phyloP scores from a whole-genome alignment of 1,139 yeast species.

The Diutina catenulata region DNA sequence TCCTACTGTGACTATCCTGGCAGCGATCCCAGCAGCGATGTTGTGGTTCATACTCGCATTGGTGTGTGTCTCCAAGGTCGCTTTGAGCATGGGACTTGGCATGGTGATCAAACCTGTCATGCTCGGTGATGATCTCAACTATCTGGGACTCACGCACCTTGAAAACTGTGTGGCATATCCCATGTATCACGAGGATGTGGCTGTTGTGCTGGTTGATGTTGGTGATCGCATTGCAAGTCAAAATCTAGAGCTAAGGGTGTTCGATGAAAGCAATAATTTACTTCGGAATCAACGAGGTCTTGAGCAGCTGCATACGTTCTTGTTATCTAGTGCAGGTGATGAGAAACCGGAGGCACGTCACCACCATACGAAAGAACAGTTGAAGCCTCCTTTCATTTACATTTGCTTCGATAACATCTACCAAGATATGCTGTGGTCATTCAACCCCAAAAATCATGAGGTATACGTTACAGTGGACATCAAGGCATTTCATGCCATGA shows the following conservation, averaged over 20 bases:
- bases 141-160: slow-evolving; percentile 19
- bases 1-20: too few species aligned
- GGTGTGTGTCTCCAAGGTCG: too few species aligned
- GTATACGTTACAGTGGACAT: slow-evolving; percentile 25
- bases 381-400: slow-evolving; percentile 18
- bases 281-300: slow-evolving; percentile 23
- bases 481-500: slow-evolving; percentile 21
- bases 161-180: slow-evolving; percentile 27
- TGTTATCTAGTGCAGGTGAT: slow-evolving; percentile 25
- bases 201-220: slow-evolving; percentile 20
- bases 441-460: slow-evolving; percentile 21
- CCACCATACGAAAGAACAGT: slow-evolving; percentile 10
- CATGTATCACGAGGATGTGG: slow-evolving; percentile 26
- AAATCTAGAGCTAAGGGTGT: slow-evolving; percentile 22
- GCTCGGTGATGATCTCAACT: slow-evolving; percentile 16
- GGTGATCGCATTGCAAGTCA: slow-evolving; percentile 26
- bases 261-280: slow-evolving; percentile 26
- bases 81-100: slow-evolving; percentile 15
- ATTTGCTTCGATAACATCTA: slow-evolving; percentile 34
- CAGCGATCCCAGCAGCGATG: too few species aligned
- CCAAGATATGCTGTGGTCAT: slow-evolving; percentile 33
- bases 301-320: slow-evolving; percentile 18
- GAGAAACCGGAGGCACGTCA: background rate
- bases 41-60: too few species aligned
- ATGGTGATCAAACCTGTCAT: slow-evolving; percentile 14